These are phyloP conservation scores for Saccharomyces pastorianus DNA, from an alignment of 1,139 yeast genomes.

Conservation along the genomic window DNA sequence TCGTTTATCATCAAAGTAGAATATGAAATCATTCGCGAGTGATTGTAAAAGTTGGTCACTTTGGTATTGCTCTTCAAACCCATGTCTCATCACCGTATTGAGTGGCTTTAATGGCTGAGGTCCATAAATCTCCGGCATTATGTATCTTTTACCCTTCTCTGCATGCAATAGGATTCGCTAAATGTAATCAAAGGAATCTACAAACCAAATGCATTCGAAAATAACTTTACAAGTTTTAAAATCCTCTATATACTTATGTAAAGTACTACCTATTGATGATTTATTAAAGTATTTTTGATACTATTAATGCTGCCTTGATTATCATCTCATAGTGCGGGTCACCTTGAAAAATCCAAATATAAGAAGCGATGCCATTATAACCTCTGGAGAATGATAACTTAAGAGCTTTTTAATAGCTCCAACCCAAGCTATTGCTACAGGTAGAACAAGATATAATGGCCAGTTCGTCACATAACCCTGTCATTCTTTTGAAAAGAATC, in stretches of 20 bases:
- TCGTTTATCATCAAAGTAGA: constrained; percentile 81
- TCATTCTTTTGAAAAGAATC: constrained; percentile 53
- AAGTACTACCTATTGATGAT: background rate
- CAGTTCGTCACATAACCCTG: constrained; percentile 43
- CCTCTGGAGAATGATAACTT: background rate
- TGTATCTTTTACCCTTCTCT: background rate
- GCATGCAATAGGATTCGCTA: background rate
- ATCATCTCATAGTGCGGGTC: background rate
- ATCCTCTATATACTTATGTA: background rate
- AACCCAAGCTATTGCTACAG: background rate
- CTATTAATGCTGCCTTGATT: background rate
- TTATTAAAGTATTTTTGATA: background rate
- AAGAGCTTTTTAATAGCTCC: background rate
- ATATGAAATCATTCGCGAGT: constrained; percentile 65
- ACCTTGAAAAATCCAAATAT: background rate
- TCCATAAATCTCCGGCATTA: constrained; percentile 26
- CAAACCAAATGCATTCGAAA: background rate
- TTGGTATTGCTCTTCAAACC: constrained; percentile 62
- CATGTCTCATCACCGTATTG: constrained; percentile 63
- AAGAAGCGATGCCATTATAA: background rate
- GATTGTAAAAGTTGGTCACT: constrained; percentile 56
- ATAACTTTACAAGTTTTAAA: background rate
- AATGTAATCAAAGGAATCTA: background rate
- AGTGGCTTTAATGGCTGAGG: constrained; percentile 36
- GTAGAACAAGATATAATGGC: constrained; percentile 22